Base-by-base conservation (phyloP, 495 filamentous ascomycete genomes). In the Podospora didyma region DNA sequence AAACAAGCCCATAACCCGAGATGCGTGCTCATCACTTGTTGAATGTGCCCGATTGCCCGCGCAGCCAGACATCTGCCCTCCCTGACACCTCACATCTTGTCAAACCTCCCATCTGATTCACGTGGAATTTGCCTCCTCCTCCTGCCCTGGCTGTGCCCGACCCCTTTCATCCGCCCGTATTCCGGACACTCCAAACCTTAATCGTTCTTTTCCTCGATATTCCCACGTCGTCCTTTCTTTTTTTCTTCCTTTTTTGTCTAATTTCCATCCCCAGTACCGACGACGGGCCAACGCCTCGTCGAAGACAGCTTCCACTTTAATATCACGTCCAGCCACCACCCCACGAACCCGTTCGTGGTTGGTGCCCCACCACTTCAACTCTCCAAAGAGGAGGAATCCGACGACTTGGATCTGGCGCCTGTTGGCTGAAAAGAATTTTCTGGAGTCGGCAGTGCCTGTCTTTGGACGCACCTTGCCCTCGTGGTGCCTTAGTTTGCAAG, bases 401-500 rank as follows among this genome's bases (percentile, higher is more conserved):
- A 61, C 54, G 45, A 51, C 22, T 49, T 59, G 66, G 66, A 54
- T 59, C 60, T 53, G 54, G 31, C 50, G 34, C 58, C 56, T 42
- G 62, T 59, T 66, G 60, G 63, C 56, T 61, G 62, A 42, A 14
- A 42, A n/a, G n/a, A n/a, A n/a, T n/a, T n/a, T n/a, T 14, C n/a
- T 46, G 34, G 41, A 19, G 39, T n/a, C 39, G 46, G 57, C 47
- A 56, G 58, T 55, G 56, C 59, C 49, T 55, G 56, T 56, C 49
- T 60, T 62, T 61, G 61, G 59, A 61, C 59, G 60, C 65, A 68
- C 46, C 53, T 46, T 51, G 56, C n/a, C 37, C 59, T 48, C 47
- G 42, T 42, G 42, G 60, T 59, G 61, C 50, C 63, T 65, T 60
- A 60, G 59, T 49, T 45, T n/a, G 14, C 49, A 47, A 46, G 46